These are phyloP conservation scores for Posidonia oceanica DNA, from an alignment of 116 monocot genomes.

Conservation along the genomic window DNA sequence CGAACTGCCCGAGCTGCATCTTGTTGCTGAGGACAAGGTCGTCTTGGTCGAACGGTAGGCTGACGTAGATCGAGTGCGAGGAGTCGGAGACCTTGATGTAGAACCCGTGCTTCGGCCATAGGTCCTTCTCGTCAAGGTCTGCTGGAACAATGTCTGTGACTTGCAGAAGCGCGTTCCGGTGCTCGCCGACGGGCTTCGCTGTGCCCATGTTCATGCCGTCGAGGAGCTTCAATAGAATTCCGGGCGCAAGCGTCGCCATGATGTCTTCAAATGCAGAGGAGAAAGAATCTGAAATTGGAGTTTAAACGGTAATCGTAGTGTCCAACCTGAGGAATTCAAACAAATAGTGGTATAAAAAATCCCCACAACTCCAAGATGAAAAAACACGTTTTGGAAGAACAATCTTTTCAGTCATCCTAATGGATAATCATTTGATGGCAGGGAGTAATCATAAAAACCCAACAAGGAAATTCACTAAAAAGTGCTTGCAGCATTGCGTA, in stretches of 20 bases:
- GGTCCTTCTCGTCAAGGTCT: conserved; percentile 75
- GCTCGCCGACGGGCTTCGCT: conserved; percentile 61
- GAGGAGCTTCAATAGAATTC: conserved; percentile 72
- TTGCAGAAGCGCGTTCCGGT: conserved; percentile 74
- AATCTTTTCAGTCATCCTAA: no score
- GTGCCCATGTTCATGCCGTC: conserved; percentile 56
- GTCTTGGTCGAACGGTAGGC: conserved; percentile 58
- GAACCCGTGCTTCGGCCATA: conserved; percentile 87
- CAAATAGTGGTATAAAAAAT: no score
- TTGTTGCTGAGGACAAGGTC: conserved; percentile 93
- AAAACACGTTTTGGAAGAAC: no score
- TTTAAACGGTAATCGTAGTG: no score
- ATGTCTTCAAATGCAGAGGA: neutral
- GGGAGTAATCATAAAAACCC: no score
- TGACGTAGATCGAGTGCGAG: conserved; percentile 77
- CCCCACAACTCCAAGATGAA: no score
- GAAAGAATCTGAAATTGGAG: no score
- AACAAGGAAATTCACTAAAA: no score
- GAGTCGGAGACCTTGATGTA: conserved; percentile 92
- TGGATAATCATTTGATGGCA: no score
- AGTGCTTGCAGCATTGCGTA: no score
- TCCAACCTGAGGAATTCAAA: no score
- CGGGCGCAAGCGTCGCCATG: conserved; percentile 72
- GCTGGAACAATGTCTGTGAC: conserved; percentile 91
- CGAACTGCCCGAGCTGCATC: conserved; percentile 92